Base-by-base conservation (phyloP, 768 basidiomycete species). In the Suillus subalutaceus region DNA sequence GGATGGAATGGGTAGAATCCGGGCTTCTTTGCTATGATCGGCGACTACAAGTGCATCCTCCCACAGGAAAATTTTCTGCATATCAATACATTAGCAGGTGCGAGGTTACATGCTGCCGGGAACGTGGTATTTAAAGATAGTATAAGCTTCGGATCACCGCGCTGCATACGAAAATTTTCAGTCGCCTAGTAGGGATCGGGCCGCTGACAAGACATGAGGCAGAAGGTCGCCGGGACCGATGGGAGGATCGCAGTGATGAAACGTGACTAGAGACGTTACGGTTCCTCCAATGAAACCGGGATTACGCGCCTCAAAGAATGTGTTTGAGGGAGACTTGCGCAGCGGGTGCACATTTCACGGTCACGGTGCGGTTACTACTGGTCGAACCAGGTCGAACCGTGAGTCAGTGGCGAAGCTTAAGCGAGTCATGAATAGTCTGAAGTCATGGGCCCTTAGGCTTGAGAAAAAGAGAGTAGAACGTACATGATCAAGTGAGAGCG, bases 11-110 rank as follows among this genome's bases (percentile, higher is more conserved):
- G 40, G 71, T 70, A 64, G 64, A 56, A 32, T 35, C 20, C 60
- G 16, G 18, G 2, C 38, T 70, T 67, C 30, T 58, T 65, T 63
- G 59, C 63, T 38, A 67, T 67, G 59, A 72, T 63, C 69, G 72
- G 63, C 7, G 46, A 74, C 32, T 56, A 56, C 35, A 35, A 12
- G 18, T 35, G 26, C 10, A 55, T 55, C 20, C 55, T n/a, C 37
- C 6, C 35, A n/a, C 55, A 13, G 30, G 12, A 20, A 56, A 35
- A 56, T 12, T 56, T 43, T 56, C 35, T 56, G 12, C 10, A 35
- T 20, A 55, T 32, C 53, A 18, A 16, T 50, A 50, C 20, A 56
- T n/a, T 20, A 20, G 55, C 55, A 10, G 5, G 10, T 20, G 32
- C 35, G 32, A 55, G 30, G 53, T 55, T 32, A 32, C 30, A 32